Evolutionary conservation across 176 grass and related monocot genomes (phyloP), one percentile per base, ranked within the genome.

Genomic region (Avena insularis): DNA sequence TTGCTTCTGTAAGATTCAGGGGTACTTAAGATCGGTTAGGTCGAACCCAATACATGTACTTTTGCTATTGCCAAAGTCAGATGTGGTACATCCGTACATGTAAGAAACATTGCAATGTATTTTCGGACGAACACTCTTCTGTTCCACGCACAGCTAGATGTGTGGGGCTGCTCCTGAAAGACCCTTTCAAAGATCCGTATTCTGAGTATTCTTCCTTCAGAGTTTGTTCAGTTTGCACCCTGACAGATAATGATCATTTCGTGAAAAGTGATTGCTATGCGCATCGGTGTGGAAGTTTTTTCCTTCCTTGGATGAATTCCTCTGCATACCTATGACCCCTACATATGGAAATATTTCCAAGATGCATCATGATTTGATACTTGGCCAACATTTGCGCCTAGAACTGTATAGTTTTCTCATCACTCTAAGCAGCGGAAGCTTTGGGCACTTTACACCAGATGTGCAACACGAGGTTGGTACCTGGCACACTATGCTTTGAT

Each of bases 381-480:
- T 77, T 77, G 78, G 40, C 50, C 65, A 72, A 38, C 58, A 53
- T 84, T 29, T 75, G 27, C 1, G 25, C 56, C 25, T 36, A 45
- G 38, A 78, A 9, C 12, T 27, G 9, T 60, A 9, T 27, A 12
- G n/a, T 4, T 15, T 0, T 61, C 54, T 79, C 46, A 51, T 33
- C 67, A 36, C 63, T 51, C 46, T 63, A 67, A 56, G 48, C 36
- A 67, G 66, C 48, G 77, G 49, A 36, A 70, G 49, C 58, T 75
- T 36, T 60, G 0, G 16, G 10, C 77, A 69, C 40, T 88, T 82
- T 84, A 84, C 85, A 76, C 81, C 85, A 84, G 80, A 77, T 81
- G 40, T 81, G 81, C 81, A 85, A 53, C 74, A 84, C 60, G 85
- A 84, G 89, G 76, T 91, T 87, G 89, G 85, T 91, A 51, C 80